Evolutionary conservation across 1,139 yeast species (phyloP), one percentile per base, ranked within the genome.

Genomic region (Pneumocystis wakefieldiae): DNA sequence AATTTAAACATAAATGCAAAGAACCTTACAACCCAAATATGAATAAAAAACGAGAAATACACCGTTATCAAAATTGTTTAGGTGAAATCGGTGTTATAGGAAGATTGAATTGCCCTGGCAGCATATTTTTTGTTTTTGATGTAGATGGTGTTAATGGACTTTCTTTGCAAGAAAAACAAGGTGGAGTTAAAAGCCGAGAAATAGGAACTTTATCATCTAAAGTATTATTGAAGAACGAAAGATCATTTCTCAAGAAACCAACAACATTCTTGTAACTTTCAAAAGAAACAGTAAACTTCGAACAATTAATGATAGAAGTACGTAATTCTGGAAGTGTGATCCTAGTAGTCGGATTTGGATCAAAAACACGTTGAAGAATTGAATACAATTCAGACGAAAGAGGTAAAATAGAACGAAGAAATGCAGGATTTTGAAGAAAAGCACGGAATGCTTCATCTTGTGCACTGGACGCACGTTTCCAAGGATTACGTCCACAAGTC

Each of bases 401-500:
- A 58, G 92, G 90, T 66, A 87, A 75, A 55, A 88, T 87, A 67
- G 80, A 81, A 70, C 77, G 75, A 67, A 88, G 78, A 19, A 86
- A 73, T 60, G 65, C 81, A 14, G 80, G 78, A 69, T 83, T 81
- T 38, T 76, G 73, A 60, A 79, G 73, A 71, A 76, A 83, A 19
- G 81, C 81, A 63, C 75, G 74, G 71, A 81, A 84, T 0, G 86
- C 81, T 59, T 80, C 76, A 70, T 84, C 87, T 59, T 81, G 81
- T 6, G 73, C 73, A 55, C 81, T 75, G 62, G 86, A 80, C 3
- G 96, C 96, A 68, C 85, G 83, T 64, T 89, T 82, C 97, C 97
- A 90, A 24, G 97, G 96, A 71, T 90, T 90, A 72, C 96, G 80
- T 59, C 89, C 84, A 69, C 95, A 87, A 15, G 88, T 80, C 62